Conservation (phyloP, 163 green algal species). For the Coccomyxa subellipsoidea region DNA sequence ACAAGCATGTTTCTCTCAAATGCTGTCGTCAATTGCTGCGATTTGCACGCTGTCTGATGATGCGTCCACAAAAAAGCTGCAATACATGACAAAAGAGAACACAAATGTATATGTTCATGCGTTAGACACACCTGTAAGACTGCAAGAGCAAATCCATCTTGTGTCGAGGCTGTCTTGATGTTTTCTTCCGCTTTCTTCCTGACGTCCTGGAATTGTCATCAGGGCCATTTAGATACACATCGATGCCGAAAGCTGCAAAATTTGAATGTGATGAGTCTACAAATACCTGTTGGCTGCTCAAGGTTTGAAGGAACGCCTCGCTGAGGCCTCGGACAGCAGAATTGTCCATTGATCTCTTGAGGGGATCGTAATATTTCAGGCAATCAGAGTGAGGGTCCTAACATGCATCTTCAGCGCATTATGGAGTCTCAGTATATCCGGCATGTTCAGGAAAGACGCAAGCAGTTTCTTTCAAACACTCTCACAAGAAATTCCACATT, state of each 20-base stretch:
- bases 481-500: neutral
- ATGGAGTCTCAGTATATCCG: neutral
- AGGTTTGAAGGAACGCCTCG: conserved; percentile 41
- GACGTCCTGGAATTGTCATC: conserved; percentile 50
- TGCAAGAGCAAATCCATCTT: conserved; percentile 72
- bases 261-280: neutral
- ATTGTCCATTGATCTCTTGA: conserved; percentile 30
- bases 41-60: too few species aligned
- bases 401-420: neutral
- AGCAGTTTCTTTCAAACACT: neutral
- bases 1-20: too few species aligned
- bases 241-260: neutral
- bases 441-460: neutral
- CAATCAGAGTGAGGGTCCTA: neutral
- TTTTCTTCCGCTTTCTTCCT: conserved; percentile 79
- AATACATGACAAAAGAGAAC: neutral
- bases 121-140: conserved; percentile 71
- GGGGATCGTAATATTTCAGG: neutral
- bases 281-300: conserved; percentile 40
- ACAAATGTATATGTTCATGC: neutral
- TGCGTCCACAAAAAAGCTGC: neutral
- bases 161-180: conserved; percentile 58
- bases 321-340: conserved; percentile 29
- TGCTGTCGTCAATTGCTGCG: too few species aligned
- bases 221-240: neutral